A percentile compares a stretch with the other conserved stretches of the same genome.
Evolutionary conservation across 2,329 filamentous ascomycete genomes (phyloP).

Genomic region (Ascochyta fabae): DNA sequence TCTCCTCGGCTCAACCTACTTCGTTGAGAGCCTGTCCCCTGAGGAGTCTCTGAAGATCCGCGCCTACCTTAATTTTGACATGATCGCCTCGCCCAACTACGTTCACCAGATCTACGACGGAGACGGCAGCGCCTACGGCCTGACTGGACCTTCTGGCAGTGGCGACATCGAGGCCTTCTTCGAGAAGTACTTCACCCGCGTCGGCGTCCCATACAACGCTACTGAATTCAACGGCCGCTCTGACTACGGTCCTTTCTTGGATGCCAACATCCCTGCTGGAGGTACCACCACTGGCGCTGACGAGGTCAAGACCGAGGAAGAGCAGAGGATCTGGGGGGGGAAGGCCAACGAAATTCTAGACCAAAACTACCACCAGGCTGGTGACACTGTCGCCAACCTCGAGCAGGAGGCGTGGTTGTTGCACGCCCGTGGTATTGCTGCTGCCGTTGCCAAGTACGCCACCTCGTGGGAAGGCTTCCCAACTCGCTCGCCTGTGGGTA

Average conservation of each 20-base stretch:
- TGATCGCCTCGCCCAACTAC: constrained; percentile 50
- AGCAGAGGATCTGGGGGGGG: constrained; percentile 45
- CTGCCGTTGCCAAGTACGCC: constrained; percentile 43
- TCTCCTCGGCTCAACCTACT: constrained; percentile 46
- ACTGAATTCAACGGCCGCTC: constrained; percentile 48
- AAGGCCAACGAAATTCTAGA: constrained; percentile 32
- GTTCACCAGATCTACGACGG: constrained; percentile 48
- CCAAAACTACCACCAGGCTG: constrained; percentile 47
- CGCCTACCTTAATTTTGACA: constrained; percentile 53
- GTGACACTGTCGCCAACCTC: constrained; percentile 47
- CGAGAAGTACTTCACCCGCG: constrained; percentile 38
- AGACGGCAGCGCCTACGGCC: constrained; percentile 43
- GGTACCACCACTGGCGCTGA: constrained; percentile 50
- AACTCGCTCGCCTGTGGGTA: constrained; percentile 25
- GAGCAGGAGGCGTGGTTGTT: constrained; percentile 41
- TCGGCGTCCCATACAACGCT: constrained; percentile 38
- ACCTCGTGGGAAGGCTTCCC: constrained; percentile 37
- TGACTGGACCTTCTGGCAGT: constrained; percentile 41
- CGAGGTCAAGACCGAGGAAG: constrained; percentile 46
- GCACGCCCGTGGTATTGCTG: constrained; percentile 44
- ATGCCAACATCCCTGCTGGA: constrained; percentile 44
- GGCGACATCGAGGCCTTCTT: constrained; percentile 43
- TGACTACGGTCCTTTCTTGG: constrained; percentile 49
- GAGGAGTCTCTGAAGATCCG: constrained; percentile 43
- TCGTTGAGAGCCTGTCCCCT: constrained; percentile 34